Evolutionary conservation across 352 stramenopile species (phyloP), one percentile per base, ranked within the genome.

Genomic region (Elongisporangium anandrum): DNA sequence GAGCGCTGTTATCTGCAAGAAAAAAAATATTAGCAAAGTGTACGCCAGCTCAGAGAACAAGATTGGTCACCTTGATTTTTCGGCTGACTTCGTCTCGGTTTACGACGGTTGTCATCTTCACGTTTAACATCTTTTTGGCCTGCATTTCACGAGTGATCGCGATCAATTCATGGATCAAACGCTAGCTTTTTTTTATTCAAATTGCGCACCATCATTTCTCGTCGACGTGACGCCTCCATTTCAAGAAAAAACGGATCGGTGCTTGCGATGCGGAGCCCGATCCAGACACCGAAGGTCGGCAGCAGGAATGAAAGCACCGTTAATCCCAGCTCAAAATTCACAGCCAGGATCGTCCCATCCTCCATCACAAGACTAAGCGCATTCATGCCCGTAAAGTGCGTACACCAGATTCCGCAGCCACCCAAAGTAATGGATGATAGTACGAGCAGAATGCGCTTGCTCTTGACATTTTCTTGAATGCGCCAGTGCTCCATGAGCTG

Each of bases 401-500:
- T 88, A 62, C 65, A 70, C 79, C 77, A 90, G 39, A 90, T 88
- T 10, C 75, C 77, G 38, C 75, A 85, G 5, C 77, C 79, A 19
- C 79, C 77, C 6, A 89, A 53, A 2, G 70, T 59, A 24, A 85
- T 52, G 0, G 75, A 53, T 10, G 79, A 78, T 0, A 83, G 49
- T 7, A 61, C 13, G 2, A 89, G 61, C 60, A 89, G 64, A 7
- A 69, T 2, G 19, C 65, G 60, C 57, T 86, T 87, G 21, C 66
- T 51, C 49, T 41, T 7, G 19, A 60, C 23, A 17, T 58, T 47
- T 56, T 71, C 59, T 60, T 69, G 24, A 55, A 29, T 52, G 10
- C 76, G 79, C 79, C 79, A 88, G 52, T 86, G 79, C 51, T 88
- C 78, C 78, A 88, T 88, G 26, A 88, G 56, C 59, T 88, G 79